phyloP scores from a whole-genome alignment of 768 basidiomycete species.

The Xerocomellus chrysenteron region DNA sequence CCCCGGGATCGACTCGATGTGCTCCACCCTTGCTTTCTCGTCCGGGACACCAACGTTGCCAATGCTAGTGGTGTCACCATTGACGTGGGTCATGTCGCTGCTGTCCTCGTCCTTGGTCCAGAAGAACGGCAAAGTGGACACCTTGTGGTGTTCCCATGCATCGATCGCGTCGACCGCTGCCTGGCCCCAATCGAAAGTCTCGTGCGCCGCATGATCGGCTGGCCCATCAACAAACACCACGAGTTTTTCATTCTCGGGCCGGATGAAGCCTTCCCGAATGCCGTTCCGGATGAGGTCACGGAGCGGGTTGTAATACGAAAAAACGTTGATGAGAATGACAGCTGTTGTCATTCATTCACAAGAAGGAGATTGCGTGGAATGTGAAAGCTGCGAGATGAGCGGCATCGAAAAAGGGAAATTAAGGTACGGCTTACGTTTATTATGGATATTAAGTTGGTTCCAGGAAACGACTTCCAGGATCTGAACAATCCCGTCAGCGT shows the following conservation, averaged over 20 bases:
- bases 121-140: constrained; percentile 40
- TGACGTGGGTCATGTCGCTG: constrained; percentile 26
- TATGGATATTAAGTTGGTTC: constrained; percentile 88
- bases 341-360: constrained; percentile 42
- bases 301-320: constrained; percentile 81
- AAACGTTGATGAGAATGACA: constrained; percentile 84
- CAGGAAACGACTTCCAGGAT: constrained; percentile 92
- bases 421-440: constrained; percentile 59
- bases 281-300: constrained; percentile 68
- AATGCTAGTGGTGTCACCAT: neutral
- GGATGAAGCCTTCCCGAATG: constrained; percentile 74
- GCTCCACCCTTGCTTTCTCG: constrained; percentile 17
- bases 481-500: constrained; percentile 36
- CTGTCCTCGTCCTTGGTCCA: constrained; percentile 48
- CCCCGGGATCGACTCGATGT: constrained; percentile 22
- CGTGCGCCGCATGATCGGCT: constrained; percentile 47
- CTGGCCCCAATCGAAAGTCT: constrained; percentile 73
- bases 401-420: neutral
- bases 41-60: neutral
- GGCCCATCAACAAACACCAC: constrained; percentile 79
- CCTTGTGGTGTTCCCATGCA: constrained; percentile 47
- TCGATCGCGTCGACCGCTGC: constrained; percentile 66
- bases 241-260: constrained; percentile 55
- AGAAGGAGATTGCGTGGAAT: neutral
- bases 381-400: constrained; percentile 1